phyloP scores from a whole-genome alignment of 192 early-diverging fungal species.

The Phycomyces blakesleeanus region DNA sequence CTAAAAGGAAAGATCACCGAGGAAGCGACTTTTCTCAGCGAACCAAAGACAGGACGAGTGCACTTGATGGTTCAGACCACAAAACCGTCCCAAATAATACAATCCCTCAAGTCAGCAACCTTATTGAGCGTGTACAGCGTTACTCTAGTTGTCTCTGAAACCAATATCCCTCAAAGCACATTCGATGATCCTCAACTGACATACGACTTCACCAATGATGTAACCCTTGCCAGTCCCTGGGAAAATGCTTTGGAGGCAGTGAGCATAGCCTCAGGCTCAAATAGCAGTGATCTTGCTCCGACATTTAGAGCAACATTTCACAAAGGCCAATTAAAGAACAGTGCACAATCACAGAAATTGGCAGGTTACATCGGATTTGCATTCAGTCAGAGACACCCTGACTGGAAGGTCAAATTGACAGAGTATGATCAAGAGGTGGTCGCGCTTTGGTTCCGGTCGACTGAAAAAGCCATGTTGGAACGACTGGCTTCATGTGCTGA shows the following conservation, averaged over 20 bases:
- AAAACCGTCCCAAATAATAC: background rate
- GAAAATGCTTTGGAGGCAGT: background rate
- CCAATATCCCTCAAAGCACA: background rate
- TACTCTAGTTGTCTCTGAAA: background rate
- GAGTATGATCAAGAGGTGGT: constrained; percentile 39
- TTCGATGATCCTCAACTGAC: constrained; percentile 8
- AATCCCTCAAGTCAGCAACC: background rate
- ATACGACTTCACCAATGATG: constrained; percentile 2
- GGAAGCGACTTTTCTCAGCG: background rate
- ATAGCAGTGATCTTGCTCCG: background rate
- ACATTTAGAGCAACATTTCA: constrained; percentile 24
- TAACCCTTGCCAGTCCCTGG: constrained; percentile 5
- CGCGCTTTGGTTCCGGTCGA: constrained; percentile 18
- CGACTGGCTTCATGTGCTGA: background rate
- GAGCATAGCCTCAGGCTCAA: background rate
- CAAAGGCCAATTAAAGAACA: constrained; percentile 15
- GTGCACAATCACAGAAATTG: constrained; percentile 1
- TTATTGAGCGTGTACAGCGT: constrained; percentile 7
- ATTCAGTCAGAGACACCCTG: constrained; percentile 21
- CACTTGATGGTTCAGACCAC: background rate
- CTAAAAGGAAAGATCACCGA: background rate
- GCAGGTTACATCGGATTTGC: constrained; percentile 18
- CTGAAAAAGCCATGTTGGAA: background rate
- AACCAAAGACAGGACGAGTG: constrained; percentile 7
- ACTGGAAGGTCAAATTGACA: constrained; percentile 42